A percentile compares a stretch with the other conserved stretches of the same genome.
Evolutionary conservation across 1,139 yeast genomes (phyloP).

Genomic region (Barnettozyma hawaiiensis): DNA sequence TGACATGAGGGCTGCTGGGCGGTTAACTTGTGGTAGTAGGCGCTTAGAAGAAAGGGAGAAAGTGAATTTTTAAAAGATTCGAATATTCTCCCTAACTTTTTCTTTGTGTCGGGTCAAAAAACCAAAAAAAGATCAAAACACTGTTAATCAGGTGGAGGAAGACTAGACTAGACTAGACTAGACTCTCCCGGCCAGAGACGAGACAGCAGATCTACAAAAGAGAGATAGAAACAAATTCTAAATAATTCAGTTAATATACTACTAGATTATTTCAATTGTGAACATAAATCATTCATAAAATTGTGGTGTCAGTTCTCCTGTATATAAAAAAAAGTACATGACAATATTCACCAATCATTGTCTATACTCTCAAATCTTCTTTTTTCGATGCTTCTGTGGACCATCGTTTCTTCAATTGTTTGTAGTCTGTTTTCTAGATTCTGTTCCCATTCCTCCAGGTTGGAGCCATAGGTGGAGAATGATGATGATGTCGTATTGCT

Average conservation of each 20-base stretch:
- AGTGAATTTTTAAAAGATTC: background rate
- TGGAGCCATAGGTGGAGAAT: conserved; percentile 30
- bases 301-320: background rate
- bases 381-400: conserved; percentile 32
- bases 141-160: too few species aligned
- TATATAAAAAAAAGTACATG: background rate
- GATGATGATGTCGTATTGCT: conserved; percentile 18
- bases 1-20: background rate
- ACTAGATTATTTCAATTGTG: too few species aligned
- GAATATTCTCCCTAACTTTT: too few species aligned
- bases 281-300: background rate
- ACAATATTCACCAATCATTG: conserved; percentile 20
- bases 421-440: conserved; percentile 37
- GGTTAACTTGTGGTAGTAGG: background rate
- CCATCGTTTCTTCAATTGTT: conserved; percentile 29
- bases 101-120: too few species aligned
- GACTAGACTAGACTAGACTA: too few species aligned
- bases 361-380: conserved; percentile 39
- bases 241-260: too few species aligned
- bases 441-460: conserved; percentile 47
- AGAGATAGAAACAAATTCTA: too few species aligned
- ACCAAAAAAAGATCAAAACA: too few species aligned
- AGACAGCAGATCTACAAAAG: too few species aligned
- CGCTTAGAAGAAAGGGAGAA: background rate
- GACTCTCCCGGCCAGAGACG: too few species aligned